Conservation (phyloP, 1,284 basidiomycete genomes). For the Cryptococcus sp. region DNA sequence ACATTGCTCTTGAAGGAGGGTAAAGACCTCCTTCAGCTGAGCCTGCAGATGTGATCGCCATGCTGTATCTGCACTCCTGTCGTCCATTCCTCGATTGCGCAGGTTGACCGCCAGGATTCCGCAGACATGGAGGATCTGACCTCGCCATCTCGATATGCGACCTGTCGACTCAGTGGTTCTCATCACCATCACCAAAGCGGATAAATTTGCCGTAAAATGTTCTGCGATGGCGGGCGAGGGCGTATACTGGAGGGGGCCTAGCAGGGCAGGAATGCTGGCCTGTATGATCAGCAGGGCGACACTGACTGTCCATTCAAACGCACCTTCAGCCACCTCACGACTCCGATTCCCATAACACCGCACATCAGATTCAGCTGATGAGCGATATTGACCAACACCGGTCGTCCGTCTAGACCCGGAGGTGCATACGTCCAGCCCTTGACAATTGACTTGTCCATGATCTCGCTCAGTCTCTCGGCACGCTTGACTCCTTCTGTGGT, state of each 20-base stretch:
- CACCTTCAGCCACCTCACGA: constrained; percentile 45
- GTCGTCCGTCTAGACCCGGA: constrained; percentile 31
- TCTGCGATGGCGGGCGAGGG: constrained; percentile 28
- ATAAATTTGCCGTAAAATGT: constrained; percentile 38
- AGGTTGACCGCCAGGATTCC: constrained; percentile 32
- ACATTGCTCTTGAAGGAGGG: constrained; percentile 7
- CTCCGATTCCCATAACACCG: constrained; percentile 28
- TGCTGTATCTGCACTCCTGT: not conserved
- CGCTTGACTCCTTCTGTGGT: constrained; percentile 16
- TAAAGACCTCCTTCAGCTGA: constrained; percentile 6
- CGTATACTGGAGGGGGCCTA: constrained; percentile 37
- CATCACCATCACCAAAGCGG: constrained; percentile 28
- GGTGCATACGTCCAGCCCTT: constrained; percentile 43
- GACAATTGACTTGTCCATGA: constrained; percentile 38
- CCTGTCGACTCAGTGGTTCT: constrained; percentile 22
- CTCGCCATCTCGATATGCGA: constrained; percentile 38
- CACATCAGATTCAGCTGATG: constrained; percentile 29
- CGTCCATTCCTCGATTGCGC: constrained; percentile 16
- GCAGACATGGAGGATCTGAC: constrained; percentile 41
- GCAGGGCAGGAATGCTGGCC: constrained; percentile 40
- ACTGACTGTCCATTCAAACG: constrained; percentile 1
- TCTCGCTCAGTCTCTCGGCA: constrained; percentile 27
- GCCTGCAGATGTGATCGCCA: not conserved
- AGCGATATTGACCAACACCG: constrained; percentile 31
- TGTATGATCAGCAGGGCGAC: constrained; percentile 6